Conservation (phyloP, 1,284 basidiomycete genomes). For the Fistulina hepatica region DNA sequence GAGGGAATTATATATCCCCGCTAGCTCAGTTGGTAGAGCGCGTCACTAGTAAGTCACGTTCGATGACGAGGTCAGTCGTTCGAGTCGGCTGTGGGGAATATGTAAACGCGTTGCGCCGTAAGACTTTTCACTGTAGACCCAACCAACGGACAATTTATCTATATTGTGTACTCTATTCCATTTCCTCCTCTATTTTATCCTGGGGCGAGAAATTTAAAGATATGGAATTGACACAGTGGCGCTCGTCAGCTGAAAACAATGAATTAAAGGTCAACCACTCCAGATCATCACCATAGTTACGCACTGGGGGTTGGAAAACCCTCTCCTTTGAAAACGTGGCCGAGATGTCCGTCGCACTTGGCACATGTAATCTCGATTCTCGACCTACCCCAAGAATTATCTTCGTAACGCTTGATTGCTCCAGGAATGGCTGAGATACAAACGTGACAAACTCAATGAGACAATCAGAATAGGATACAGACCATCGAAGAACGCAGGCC, state of each 20-base stretch:
- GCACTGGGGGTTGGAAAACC: constrained; percentile 64
- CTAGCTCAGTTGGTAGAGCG: constrained; percentile 56
- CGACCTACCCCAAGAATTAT: constrained; percentile 41
- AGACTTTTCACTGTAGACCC: too few relatives aligned
- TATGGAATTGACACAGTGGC: constrained; percentile 87
- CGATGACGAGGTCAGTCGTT: constrained; percentile 26
- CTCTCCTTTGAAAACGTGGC: constrained; percentile 92
- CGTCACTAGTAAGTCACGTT: constrained; percentile 54
- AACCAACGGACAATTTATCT: too few relatives aligned
- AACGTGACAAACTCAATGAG: background rate
- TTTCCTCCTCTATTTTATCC: constrained; percentile 35
- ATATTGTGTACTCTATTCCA: too few relatives aligned
- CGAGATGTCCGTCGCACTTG: constrained; percentile 84
- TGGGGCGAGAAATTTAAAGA: constrained; percentile 60
- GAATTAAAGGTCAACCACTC: too few relatives aligned
- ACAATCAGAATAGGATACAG: constrained; percentile 26
- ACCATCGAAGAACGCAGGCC: constrained; percentile 97
- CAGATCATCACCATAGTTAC: constrained; percentile 12
- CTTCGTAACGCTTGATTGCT: constrained; percentile 69
- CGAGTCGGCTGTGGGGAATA: constrained; percentile 23
- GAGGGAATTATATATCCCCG: too few relatives aligned
- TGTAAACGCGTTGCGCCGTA: too few relatives aligned
- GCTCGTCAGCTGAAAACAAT: constrained; percentile 54
- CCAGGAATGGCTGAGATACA: constrained; percentile 71
- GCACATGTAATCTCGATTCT: constrained; percentile 74